Base-by-base conservation (phyloP, 2,329 filamentous ascomycete genomes). In the Bipolaris victoriae region DNA sequence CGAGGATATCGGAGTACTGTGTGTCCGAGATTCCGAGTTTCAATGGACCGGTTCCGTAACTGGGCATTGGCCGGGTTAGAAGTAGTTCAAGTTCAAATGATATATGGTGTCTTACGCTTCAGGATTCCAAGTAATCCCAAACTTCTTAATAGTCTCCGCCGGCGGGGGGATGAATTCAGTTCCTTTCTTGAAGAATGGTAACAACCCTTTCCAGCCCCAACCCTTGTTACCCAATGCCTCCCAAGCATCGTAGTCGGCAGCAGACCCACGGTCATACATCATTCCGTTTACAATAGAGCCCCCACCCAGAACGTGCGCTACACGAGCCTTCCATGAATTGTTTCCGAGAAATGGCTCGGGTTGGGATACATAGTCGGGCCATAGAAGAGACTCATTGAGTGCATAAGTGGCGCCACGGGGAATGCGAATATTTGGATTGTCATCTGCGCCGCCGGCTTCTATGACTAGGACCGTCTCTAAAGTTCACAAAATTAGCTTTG, bases 191-290 rank as follows among this genome's bases (percentile, higher is more conserved):
- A 70, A 74, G 52, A 62, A 73, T 1, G 68, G 65, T 20, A 74
- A 63, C 20, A 83, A 59, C 6, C 77, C 77, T 39, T 83, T 74
- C 83, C 83, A 88, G 1, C 80, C 79, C 86, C 86, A 89, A 3
- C 84, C 85, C 1, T 71, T 55, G 63, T 88, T 88, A 0, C 86
- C 86, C 18, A 88, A 68, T n/a, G 77, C 73, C 52, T 81, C 82
- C 86, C 86, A 88, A 0, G 79, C 79, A 69, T 88, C 81, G 45
- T 78, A 79, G 55, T 78, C 76, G 6, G 61, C 70, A 16, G 67
- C 64, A 33, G 68, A 64, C 11, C 68, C 77, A 6, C 77, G 71
- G 50, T 75, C 74, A 55, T 75, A 77, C 6, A 71, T 63, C 74
- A 79, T 76, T 7, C 74, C 75, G 57, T 78, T 76, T 10, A 73